Percentiles rank a stretch among this genome's conserved stretches.
phyloP scores from a whole-genome alignment of 2,329 filamentous ascomycete species.

The Penicillium sp. region DNA sequence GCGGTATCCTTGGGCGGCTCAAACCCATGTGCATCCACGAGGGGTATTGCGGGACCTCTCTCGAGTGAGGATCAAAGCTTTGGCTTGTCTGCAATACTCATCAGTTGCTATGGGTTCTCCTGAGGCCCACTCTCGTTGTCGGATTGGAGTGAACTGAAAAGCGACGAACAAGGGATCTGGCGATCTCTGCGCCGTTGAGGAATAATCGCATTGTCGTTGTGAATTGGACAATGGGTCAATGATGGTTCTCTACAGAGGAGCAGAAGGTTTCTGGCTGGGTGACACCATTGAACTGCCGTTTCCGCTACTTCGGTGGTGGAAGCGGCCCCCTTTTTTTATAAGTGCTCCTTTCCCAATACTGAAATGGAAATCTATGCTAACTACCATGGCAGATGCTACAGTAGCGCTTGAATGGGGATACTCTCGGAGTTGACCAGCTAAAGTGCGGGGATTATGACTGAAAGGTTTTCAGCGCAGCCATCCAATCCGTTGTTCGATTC shows the following conservation, averaged over 20 bases:
- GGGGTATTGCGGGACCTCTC: conserved; percentile 68
- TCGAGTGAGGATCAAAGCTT: conserved; percentile 90
- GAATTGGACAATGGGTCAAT: conserved; percentile 8
- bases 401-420: not conserved
- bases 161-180: conserved; percentile 16
- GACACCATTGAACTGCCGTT: conserved; percentile 27
- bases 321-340: conserved; percentile 41
- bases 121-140: conserved; percentile 4
- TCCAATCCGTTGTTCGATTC: no score
- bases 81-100: conserved; percentile 67
- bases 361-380: conserved; percentile 24
- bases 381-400: conserved; percentile 23
- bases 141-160: conserved; percentile 14
- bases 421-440: not conserved
- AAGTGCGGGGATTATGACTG: no score
- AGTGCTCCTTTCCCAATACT: conserved; percentile 24
- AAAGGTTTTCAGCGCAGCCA: no score
- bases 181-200: conserved; percentile 10
- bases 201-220: conserved; percentile 10
- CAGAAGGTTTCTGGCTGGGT: conserved; percentile 16
- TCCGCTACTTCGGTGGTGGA: conserved; percentile 23
- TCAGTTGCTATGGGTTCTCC: conserved; percentile 15
- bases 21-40: conserved; percentile 25
- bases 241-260: conserved; percentile 11
- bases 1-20: conserved; percentile 4